Base-by-base conservation (phyloP, 148 eudicot genomes). In the Camellia granthamiana region DNA sequence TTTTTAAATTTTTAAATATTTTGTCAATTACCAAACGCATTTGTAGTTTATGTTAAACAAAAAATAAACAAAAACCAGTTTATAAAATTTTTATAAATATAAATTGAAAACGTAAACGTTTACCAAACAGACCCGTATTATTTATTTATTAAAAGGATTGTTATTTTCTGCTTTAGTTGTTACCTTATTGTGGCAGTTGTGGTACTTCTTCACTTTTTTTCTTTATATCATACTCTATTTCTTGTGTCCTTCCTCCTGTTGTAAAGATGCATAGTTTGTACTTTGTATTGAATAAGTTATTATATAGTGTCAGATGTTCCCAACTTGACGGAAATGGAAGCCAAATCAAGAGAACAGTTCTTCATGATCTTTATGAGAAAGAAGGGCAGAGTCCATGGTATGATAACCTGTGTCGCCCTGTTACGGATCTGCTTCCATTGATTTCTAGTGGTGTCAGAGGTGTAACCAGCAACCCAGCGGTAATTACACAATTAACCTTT, bases 391-490 rank as follows among this genome's bases (percentile, higher is more conserved):
- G 97, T 76, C 99, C 99, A 1, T 95, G 99, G 99, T 95, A 95
- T 62, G 99, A 95, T 84, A 95, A 95, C 82, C 89, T 95, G 2
- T 93, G 97, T 79, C 89, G 99, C 74, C 99, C 99, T 73, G 98
- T 95, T 44, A 91, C 99, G 2, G 99, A 95, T 87, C 91, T 95
- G 52, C 83, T 95, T 80, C 99, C 99, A 65, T 72, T 91, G 83
- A 92, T 95, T 79, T 84, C 84, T 58, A 88, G 85, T 66, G 99
- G 99, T 61, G 99, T 95, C 49, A 80, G 99, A 78, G 99, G 99
- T 81, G 99, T 95, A 69, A 95, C 99, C 83, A 95, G 99, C 91
- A 95, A 95, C 79, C 99, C 99, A 21, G 97, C 99, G 90, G 99
- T 92, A 90, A 58, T 30, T 72, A 11, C 66, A 14, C 19, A 13